Base-by-base conservation (phyloP, 2,329 filamentous ascomycete genomes). In the Pestalotiopsis sp. region DNA sequence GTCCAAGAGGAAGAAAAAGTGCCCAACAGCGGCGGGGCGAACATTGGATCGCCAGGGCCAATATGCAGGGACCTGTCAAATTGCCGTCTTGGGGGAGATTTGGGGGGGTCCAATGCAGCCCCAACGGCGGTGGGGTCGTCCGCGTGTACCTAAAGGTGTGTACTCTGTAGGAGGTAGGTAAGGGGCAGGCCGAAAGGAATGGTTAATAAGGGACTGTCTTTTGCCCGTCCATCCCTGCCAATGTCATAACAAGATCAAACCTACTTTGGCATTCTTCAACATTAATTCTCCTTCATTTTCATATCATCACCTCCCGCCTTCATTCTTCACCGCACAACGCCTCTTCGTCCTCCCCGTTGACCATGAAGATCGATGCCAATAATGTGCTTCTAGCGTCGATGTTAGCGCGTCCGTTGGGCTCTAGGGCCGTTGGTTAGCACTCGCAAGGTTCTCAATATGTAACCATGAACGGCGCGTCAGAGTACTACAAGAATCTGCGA, bases 1-100 rank as follows among this genome's bases (percentile, higher is more conserved):
- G 4, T n/a, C 7, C 45, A 52, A 49, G 41, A 14, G 13, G 13
- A 9, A 36, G 6, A 9, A 27, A 58, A 23, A 23, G 23, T 17
- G 23, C 57, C 23, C 23, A 59, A 27, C 14, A 27, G 2, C 23
- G 57, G 57, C 17, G 57, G 27, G 23, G 57, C 27, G 27, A 62
- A 40, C 31, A 17, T 20, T 27, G 38, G 63, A 66, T 66, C 63
- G 45, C 31, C 63, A 31, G 41, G 25, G 13, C 27, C 41, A 65
- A 65, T 65, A 58, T 58, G 41, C 63, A 66, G 63, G 63, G 63
- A 66, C 63, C 49, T 57, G 63, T 65, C 63, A 65, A 65, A 56
- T 66, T 66, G 45, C 41, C 20, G 40, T 27, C 23, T 25, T 59
- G 57, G 45, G 45, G 13, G 45, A 52, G 45, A 52, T 52, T 52